These are phyloP conservation scores for Letharia columbiana DNA, from an alignment of 495 filamentous ascomycete species.

Conservation along the genomic window DNA sequence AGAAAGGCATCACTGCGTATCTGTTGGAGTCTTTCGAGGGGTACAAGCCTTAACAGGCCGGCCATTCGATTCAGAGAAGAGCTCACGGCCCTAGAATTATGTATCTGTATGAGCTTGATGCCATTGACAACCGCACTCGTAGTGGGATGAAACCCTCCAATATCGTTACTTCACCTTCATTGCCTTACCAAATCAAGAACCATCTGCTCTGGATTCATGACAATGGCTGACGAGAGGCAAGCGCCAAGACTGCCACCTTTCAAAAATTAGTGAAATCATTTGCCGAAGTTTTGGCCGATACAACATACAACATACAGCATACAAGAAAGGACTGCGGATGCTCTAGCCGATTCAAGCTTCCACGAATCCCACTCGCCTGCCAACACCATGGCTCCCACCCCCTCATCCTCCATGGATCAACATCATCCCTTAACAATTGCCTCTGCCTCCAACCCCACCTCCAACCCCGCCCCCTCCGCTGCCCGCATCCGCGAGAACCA, in stretches of 20 bases:
- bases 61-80: not conserved
- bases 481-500: slow-evolving; percentile 60
- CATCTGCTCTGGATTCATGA: not conserved
- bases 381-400: not conserved
- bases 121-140: not conserved
- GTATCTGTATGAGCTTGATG: not conserved
- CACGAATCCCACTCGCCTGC: not conserved
- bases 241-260: not conserved
- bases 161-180: not conserved
- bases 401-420: not conserved
- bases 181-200: not conserved
- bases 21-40: not conserved
- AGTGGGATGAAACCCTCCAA: not conserved
- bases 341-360: not conserved
- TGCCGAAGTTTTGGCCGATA: not conserved
- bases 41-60: not conserved
- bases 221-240: not conserved
- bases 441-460: not conserved
- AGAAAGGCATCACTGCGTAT: not conserved
- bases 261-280: no score
- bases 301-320: no score
- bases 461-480: not conserved
- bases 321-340: not conserved
- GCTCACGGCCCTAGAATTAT: not conserved
- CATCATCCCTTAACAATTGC: not conserved